Base-by-base conservation (phyloP, 1,284 basidiomycete species). In the Anthracocystis panici-leucophaei region DNA sequence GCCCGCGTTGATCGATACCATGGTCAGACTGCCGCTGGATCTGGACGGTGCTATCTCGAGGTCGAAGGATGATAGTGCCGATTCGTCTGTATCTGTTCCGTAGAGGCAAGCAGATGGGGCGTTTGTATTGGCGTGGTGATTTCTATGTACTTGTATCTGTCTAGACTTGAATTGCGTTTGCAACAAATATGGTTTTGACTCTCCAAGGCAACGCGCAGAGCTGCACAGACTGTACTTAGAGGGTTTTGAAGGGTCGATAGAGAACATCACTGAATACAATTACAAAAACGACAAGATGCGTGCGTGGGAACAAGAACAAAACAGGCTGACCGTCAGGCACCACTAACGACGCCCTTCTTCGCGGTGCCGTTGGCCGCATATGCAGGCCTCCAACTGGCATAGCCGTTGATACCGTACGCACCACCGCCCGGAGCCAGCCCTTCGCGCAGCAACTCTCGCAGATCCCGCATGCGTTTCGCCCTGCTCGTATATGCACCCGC, bases 401-500 rank as follows among this genome's bases (percentile, higher is more conserved):
- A 75, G 1, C 74, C 74, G 29, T 76, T 76, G 54, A 72, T 71
- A 12, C 65, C 68, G 57, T 75, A 75, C 25, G 58, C 72, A 20
- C 72, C 72, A 23, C 69, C 69, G 16, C 62, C 65, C 18, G 77
- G 75, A 0, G 67, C 69, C 33, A 82, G 57, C 1, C 81, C 81
- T 41, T 80, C 78, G 3, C 75, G 54, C 16, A 82, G 57, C 21
- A 82, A 54, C 46, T 81, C 78, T 27, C 80, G 61, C 57, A 81
- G 45, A 21, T 69, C 77, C 8, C 81, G 67, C 72, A 77, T 80
- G 31, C 81, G 71, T 56, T 71, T 82, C 3, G 68, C 65, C 40
- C 77, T 52, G 49, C 66, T 64, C 23, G 82, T 82, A 44, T 77
- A 83, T 44, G 57, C 57, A 3, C 82, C 82, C 9, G 81, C 73